Percentiles rank a stretch among this genome's conserved stretches.
phyloP scores from a whole-genome alignment of 225 moss, liverwort and hornwort genomes.

The Antitrichia curtipendula region DNA sequence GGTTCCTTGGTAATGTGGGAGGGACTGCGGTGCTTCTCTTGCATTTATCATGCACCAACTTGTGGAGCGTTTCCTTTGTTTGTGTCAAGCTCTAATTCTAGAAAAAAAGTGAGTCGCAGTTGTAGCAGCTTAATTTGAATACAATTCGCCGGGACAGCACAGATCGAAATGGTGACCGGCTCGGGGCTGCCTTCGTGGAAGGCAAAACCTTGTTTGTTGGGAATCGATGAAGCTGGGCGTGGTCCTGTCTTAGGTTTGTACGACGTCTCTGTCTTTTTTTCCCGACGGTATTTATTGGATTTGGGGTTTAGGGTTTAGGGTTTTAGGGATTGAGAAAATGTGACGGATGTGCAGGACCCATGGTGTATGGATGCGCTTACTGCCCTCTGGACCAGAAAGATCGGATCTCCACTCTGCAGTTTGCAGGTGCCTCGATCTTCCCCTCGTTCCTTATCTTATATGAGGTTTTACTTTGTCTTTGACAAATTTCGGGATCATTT shows the following conservation, averaged over 20 bases:
- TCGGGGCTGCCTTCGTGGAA: constrained; percentile 42
- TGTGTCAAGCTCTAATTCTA: background rate
- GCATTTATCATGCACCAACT: background rate
- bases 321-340: background rate
- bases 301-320: background rate
- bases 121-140: background rate
- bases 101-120: background rate
- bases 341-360: constrained; percentile 38
- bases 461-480: background rate
- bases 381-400: constrained; percentile 56
- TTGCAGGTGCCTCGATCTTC: constrained; percentile 36
- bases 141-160: background rate
- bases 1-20: background rate
- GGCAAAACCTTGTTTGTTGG: constrained; percentile 44
- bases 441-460: background rate
- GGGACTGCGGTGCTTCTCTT: background rate
- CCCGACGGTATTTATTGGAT: background rate
- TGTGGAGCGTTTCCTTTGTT: background rate
- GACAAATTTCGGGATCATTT: background rate
- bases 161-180: constrained; percentile 20
- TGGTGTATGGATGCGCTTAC: constrained; percentile 76
- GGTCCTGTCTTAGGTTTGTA: constrained; percentile 61
- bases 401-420: constrained; percentile 51
- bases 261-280: background rate
- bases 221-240: constrained; percentile 82